Evolutionary conservation across 83 land plant genomes (phyloP), one percentile per base, ranked within the genome.

Genomic region (Thuja plicata): DNA sequence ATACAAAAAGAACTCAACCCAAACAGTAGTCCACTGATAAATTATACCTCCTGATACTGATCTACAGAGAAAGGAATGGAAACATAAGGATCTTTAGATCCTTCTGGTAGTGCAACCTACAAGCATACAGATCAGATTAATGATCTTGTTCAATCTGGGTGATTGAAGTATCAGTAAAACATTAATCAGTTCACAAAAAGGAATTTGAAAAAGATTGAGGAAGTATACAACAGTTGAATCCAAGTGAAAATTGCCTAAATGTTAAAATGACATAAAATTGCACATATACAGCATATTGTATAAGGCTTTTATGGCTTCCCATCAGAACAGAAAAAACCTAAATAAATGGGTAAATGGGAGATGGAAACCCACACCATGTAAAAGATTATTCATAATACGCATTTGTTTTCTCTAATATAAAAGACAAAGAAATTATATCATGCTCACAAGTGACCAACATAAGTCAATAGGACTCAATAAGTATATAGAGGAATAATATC

Each of bases 41-140:
- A 50, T 86, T 78, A 79, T 87, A 97, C 99, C 98, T 98, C 98
- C 85, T 93, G 88, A 89, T 89, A 87, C 84, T 96, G 94, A 34
- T 97, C 96, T 9, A 92, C 94, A 82, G 94, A 80, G 86, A 98
- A 98, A 83, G 99, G 99, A 70, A 93, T 91, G 54, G 94, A 91
- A 74, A 90, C 92, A 84, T 91, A 92, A 13, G 96, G 95, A 79
- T 94, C 95, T 38, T 87, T 93, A 15, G 99, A 97, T 30, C 99
- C 99, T 93, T 98, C 99, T 32, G 99, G 99, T 84, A 98, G 92
- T 73, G 96, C 96, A 87, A 97, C 96, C 99, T 98, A 91, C 55
- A 92, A 87, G 30, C 37, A 83, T 48, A 8, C 35, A 62, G 37
- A 21, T 57, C 86, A 24, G 30, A 41, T 35, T 24, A 50, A 27